These are phyloP conservation scores for Bremia lactucae DNA, from an alignment of 352 stramenopile species.

Conservation along the genomic window DNA sequence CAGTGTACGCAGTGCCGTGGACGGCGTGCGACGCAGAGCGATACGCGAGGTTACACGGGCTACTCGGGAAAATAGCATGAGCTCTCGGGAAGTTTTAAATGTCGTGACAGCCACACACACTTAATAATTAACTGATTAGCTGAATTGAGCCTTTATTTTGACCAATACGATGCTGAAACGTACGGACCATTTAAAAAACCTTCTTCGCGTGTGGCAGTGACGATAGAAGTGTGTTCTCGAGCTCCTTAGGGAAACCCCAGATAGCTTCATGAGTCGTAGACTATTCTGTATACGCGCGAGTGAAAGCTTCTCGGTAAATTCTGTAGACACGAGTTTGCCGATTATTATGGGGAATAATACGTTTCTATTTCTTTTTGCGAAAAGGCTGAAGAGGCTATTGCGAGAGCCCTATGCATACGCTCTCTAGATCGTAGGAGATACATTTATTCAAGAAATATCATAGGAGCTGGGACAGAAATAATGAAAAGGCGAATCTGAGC, in stretches of 20 bases:
- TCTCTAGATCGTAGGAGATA: slow-evolving; percentile 32
- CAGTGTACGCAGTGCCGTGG: slow-evolving; percentile 20
- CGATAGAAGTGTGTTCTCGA: slow-evolving; percentile 20
- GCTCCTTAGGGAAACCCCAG: slow-evolving; percentile 8
- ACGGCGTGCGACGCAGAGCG: slow-evolving; percentile 20
- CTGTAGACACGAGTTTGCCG: background rate
- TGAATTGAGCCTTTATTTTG: slow-evolving; percentile 1
- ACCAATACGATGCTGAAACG: slow-evolving; percentile 5
- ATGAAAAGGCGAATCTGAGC: slow-evolving; percentile 73
- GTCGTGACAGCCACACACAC: slow-evolving; percentile 17
- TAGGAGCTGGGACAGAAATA: slow-evolving; percentile 25
- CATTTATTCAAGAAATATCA: slow-evolving; percentile 14
- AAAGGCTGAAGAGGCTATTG: slow-evolving; percentile 34
- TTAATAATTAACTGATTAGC: slow-evolving; percentile 8
- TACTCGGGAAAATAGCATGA: slow-evolving; percentile 36
- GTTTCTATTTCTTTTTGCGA: slow-evolving; percentile 16
- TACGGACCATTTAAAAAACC: too few relatives aligned
- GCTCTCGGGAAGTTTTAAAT: slow-evolving; percentile 15
- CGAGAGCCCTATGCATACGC: slow-evolving; percentile 20
- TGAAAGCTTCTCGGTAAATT: slow-evolving; percentile 16
- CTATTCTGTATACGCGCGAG: slow-evolving; percentile 3
- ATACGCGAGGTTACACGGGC: slow-evolving; percentile 22
- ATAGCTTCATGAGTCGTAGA: too few relatives aligned
- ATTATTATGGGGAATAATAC: slow-evolving; percentile 1
- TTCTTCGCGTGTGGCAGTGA: slow-evolving; percentile 26